Evolutionary conservation across 2,329 filamentous ascomycete genomes (phyloP), one percentile per base, ranked within the genome.

Genomic region (Macroventuria anomochaeta): DNA sequence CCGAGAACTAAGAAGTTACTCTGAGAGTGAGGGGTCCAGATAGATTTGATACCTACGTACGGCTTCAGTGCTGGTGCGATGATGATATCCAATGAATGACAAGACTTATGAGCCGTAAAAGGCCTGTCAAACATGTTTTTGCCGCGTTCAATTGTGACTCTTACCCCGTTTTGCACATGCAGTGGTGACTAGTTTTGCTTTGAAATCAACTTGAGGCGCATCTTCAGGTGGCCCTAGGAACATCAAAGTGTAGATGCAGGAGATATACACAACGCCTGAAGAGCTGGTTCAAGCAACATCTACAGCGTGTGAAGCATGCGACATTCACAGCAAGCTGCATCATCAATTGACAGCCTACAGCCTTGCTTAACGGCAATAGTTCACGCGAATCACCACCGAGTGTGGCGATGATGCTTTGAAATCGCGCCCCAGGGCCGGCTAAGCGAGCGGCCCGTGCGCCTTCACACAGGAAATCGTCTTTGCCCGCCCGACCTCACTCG

Each of bases 1-100:
- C 76, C 48, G 70, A 73, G 59, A 80, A 79, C 64, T 67, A 65
- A 67, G 56, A 39, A 52, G 51, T 43, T 48, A 32, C 36, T 46
- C 42, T 18, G 18, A 41, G 34, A 17, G 36, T n/a, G 36, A 55
- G 51, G 40, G 51, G 47, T 51, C 33, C 48, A 61, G 47, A 59
- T 60, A 63, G 56, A 50, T 55, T 23, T 62, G 61, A 67, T 68
- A 67, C 62, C 61, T 57, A 59, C 52, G 58, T 50, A 62, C 50
- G 56, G 59, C 58, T 58, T 57, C 59, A 48, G 38, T 46, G 53
- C 55, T 49, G 44, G 52, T 57, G 46, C 52, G 46, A 55, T 59
- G 60, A 67, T 55, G 62, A 67, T 58, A 64, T 61, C 55, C 60
- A 65, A 67, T 65, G 61, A 67, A 69, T 65, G 57, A 64, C 49